Percentiles rank a stretch among this genome's conserved stretches.
phyloP scores from a whole-genome alignment of 208 protist genomes.

The Porcisia deanei region DNA sequence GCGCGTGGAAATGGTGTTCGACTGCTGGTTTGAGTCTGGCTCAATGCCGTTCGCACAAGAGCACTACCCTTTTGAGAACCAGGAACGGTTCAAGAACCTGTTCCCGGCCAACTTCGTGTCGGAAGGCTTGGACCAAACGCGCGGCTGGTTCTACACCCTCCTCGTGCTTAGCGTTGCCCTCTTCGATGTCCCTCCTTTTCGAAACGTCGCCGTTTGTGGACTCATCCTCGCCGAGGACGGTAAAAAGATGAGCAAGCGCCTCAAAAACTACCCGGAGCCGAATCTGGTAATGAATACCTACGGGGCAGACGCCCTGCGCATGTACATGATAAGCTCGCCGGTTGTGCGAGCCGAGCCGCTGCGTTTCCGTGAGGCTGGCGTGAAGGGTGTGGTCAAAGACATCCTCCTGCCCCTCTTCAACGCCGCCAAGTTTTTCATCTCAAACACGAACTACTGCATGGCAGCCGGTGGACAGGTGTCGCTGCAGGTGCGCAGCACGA shows the following conservation, averaged over 20 bases:
- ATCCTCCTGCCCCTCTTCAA: slow-evolving; percentile 99
- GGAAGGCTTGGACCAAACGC: slow-evolving; percentile 98
- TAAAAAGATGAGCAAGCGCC: slow-evolving; percentile 99
- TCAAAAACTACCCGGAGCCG: slow-evolving; percentile 99
- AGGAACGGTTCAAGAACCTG: slow-evolving; percentile 89
- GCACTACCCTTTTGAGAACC: slow-evolving; percentile 99
- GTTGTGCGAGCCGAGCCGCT: slow-evolving; percentile 98
- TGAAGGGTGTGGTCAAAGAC: slow-evolving; percentile 97
- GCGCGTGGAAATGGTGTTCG: slow-evolving; percentile 98
- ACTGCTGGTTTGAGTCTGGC: slow-evolving; percentile 99
- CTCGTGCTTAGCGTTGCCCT: slow-evolving; percentile 98
- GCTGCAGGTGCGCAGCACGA: slow-evolving; percentile 74
- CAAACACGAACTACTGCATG: slow-evolving; percentile 91
- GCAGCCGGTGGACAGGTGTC: slow-evolving; percentile 48
- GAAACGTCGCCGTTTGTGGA: slow-evolving; percentile 99
- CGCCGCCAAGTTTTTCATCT: slow-evolving; percentile 98
- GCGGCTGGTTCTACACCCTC: slow-evolving; percentile 99
- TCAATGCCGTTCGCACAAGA: slow-evolving; percentile 99
- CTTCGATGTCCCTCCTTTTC: slow-evolving; percentile 98
- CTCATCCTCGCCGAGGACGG: slow-evolving; percentile 98
- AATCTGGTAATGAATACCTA: slow-evolving; percentile 93
- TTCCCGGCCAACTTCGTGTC: slow-evolving; percentile 99
- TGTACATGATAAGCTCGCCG: slow-evolving; percentile 99
- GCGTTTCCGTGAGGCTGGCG: slow-evolving; percentile 93
- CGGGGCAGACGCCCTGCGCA: slow-evolving; percentile 98